Base-by-base conservation (phyloP, 805 yeast species). In the Yamadazyma paraphyllophila region DNA sequence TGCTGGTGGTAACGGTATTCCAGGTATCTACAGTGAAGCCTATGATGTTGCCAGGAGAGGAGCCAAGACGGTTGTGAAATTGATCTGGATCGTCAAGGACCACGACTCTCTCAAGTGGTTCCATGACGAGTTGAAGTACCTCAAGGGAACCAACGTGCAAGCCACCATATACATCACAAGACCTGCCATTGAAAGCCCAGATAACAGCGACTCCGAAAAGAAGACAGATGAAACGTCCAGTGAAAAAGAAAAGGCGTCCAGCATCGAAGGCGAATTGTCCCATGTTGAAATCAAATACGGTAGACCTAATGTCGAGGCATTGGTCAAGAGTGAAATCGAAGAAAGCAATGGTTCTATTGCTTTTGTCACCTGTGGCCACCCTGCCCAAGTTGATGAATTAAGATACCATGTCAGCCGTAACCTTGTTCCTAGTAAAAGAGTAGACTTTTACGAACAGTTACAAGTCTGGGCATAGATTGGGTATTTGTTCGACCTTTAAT, bases 1-100 rank as follows among this genome's bases (percentile, higher is more conserved):
- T 17, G 85, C 91, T 7, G 91, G 89, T 39, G 92, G 94, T 26
- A 81, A 81, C 44, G 94, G 94, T 44, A 69, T 86, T 43, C 82
- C 92, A 1, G 87, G 82, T 17, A 63, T 74, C 17, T 62, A 65
- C 39, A 68, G 72, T 14, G 74, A 73, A 52, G 73, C 71, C 36
- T 44, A 54, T 33, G 60, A 65, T 47, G 47, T 65, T 43, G 62
- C 62, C 13, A 37, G 32, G 11, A 58, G 51, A 24, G 13, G 14
- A 11, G 55, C 63, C 39, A 50, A 32, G 8, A 51, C 53, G 13
- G 55, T 57, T 40, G 36, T 68, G 26, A 74, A 77, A 46, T 69
- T 87, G 44, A 63, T 77, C 30, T 88, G 96, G 96, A 73, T 77
- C 7, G 69, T 85, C 8, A 69, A 83, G 44, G 78, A 81, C 31